Evolutionary conservation across 2,329 filamentous ascomycete genomes (phyloP).

Genomic region (Pseudocercospora fijiensis): DNA sequence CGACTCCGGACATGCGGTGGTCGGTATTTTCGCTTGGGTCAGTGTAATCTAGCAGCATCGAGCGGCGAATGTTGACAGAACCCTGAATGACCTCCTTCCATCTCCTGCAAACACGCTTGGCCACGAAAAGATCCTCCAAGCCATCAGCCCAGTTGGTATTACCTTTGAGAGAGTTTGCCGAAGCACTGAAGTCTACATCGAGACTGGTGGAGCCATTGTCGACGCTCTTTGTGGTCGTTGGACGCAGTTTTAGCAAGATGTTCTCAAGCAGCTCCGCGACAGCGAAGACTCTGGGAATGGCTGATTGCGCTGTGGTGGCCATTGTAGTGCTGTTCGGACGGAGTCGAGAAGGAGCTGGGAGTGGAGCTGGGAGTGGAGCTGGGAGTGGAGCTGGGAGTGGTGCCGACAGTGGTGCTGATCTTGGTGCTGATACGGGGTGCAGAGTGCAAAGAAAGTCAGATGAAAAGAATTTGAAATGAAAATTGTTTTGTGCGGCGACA

Average conservation of each 20-base stretch:
- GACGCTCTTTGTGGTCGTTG: not conserved
- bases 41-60: slow-evolving; percentile 9
- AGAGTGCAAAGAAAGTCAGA: not conserved
- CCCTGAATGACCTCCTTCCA: slow-evolving; percentile 1
- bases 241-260: slow-evolving; percentile 4
- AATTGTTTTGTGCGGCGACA: not conserved
- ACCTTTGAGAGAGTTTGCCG: not conserved
- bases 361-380: no score
- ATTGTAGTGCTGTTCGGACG: not conserved
- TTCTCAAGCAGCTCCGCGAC: slow-evolving; percentile 3
- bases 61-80: not conserved
- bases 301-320: not conserved
- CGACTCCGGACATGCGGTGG: not conserved
- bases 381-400: no score
- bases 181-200: not conserved
- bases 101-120: slow-evolving; percentile 4
- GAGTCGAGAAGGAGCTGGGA: not conserved
- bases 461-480: not conserved
- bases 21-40: not conserved
- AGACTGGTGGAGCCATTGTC: not conserved
- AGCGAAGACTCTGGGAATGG: not conserved
- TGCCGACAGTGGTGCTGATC: no score
- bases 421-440: not conserved
- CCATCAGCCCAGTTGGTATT: not conserved
- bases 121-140: slow-evolving; percentile 11